Conservation (phyloP, 495 filamentous ascomycete species). For the Amniculicola lignicola region DNA sequence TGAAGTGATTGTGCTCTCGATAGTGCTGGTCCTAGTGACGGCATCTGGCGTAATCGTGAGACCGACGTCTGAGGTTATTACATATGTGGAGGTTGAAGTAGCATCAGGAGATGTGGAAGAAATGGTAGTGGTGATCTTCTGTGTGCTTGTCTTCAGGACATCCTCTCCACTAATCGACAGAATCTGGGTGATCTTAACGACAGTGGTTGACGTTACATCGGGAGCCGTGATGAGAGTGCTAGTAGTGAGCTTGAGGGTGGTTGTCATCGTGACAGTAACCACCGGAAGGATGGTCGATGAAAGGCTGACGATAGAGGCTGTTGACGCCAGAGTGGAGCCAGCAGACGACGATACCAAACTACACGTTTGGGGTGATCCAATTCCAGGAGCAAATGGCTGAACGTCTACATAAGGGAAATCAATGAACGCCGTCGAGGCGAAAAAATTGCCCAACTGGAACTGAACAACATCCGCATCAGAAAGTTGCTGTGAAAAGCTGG, state of each 20-base stretch:
- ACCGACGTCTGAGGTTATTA: neutral
- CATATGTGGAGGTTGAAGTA: neutral
- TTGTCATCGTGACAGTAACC: constrained; percentile 10
- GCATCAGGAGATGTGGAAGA: constrained; percentile 1
- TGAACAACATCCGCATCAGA: constrained; percentile 13
- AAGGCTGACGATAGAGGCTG: neutral
- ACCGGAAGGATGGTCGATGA: neutral
- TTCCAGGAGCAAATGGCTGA: constrained; percentile 16
- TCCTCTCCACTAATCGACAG: constrained; percentile 2
- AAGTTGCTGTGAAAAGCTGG: constrained; percentile 21
- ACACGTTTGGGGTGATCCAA: constrained; percentile 15
- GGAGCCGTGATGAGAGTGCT: constrained; percentile 1
- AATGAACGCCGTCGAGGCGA: constrained; percentile 10
- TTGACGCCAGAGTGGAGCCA: neutral
- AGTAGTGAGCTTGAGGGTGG: constrained; percentile 5
- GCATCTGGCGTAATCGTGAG: constrained; percentile 2
- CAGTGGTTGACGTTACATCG: constrained; percentile 3
- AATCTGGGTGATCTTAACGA: constrained; percentile 1
- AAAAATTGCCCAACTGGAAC: constrained; percentile 25
- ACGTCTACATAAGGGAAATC: constrained; percentile 16
- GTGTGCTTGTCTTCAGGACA: constrained; percentile 3
- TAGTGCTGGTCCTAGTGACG: neutral
- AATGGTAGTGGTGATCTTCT: constrained; percentile 20
- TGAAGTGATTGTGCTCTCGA: neutral
- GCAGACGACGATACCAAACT: neutral